These are phyloP conservation scores for Alternaria sp. DNA, from an alignment of 2,329 filamentous ascomycete genomes.

Conservation along the genomic window DNA sequence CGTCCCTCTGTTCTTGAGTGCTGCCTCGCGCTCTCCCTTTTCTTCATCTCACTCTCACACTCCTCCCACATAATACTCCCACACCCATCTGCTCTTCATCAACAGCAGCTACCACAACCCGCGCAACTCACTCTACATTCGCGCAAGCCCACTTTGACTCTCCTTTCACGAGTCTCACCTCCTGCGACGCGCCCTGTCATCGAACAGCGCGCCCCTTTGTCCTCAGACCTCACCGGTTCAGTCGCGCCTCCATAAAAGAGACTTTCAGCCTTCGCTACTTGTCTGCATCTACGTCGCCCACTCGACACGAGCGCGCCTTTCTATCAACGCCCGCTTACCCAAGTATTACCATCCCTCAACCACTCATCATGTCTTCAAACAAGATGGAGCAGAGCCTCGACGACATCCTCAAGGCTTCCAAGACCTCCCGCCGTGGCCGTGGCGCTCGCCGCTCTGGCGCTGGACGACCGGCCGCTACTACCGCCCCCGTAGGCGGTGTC, in stretches of 20 bases:
- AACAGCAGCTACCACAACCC: conserved; percentile 8
- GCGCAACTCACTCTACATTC: conserved; percentile 18
- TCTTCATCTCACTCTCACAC: conserved; percentile 16
- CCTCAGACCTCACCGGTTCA: conserved; percentile 6
- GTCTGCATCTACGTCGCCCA: conserved; percentile 15
- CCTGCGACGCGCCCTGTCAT: conserved; percentile 27
- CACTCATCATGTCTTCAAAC: conserved; percentile 53
- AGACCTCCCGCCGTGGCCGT: conserved; percentile 54
- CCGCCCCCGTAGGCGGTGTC: conserved; percentile 82
- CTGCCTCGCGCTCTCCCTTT: conserved; percentile 18
- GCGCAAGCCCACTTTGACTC: conserved; percentile 20
- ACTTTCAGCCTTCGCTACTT: conserved; percentile 6
- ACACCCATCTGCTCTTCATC: conserved; percentile 15
- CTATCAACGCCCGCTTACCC: conserved; percentile 16
- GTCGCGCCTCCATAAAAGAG: conserved; percentile 17
- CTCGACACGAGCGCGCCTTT: conserved; percentile 18
- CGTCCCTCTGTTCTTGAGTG: conserved; percentile 20
- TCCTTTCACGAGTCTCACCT: conserved; percentile 13
- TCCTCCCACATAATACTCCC: conserved; percentile 5
- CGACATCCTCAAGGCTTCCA: conserved; percentile 83
- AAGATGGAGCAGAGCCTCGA: conserved; percentile 98
- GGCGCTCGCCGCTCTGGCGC: conserved; percentile 54
- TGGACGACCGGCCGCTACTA: conserved; percentile 61
- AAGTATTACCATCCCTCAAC: conserved; percentile 17
- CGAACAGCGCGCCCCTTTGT: conserved; percentile 26